Evolutionary conservation across 202 grass and related monocot species (phyloP).

Genomic region (Carex arenaria): DNA sequence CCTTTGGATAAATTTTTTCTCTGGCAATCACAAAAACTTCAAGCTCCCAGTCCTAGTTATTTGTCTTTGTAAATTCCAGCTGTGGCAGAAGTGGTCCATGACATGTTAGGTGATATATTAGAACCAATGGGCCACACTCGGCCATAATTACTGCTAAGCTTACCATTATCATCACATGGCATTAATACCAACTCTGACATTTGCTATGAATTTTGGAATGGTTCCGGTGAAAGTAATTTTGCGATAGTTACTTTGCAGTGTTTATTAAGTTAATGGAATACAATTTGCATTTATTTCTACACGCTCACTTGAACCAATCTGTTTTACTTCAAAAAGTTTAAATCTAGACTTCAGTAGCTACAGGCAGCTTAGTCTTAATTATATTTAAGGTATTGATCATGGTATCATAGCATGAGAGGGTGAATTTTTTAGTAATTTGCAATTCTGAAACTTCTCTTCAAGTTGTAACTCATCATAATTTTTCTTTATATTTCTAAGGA

Average conservation of each 20-base stretch:
- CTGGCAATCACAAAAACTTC: background rate
- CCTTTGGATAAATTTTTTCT: background rate
- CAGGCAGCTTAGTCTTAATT: background rate
- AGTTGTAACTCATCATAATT: background rate
- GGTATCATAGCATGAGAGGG: background rate
- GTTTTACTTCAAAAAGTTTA: background rate
- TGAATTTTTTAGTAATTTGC: background rate
- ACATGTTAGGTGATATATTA: background rate
- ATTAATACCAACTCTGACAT: background rate
- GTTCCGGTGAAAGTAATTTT: background rate
- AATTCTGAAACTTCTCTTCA: background rate
- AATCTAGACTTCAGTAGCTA: background rate
- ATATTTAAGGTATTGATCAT: background rate
- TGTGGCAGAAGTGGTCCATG: background rate
- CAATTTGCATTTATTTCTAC: background rate
- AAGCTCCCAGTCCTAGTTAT: background rate
- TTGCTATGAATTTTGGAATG: background rate
- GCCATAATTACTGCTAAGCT: conserved; percentile 6
- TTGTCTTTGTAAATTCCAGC: background rate
- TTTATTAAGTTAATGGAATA: background rate
- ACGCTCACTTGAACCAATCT: background rate
- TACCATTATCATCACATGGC: background rate
- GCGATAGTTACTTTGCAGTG: background rate
- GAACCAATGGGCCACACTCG: background rate
- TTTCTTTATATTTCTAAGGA: conserved; percentile 26